Evolutionary conservation across 2,329 filamentous ascomycete species (phyloP), one percentile per base, ranked within the genome.

Genomic region (Talaromyces pinophilus): DNA sequence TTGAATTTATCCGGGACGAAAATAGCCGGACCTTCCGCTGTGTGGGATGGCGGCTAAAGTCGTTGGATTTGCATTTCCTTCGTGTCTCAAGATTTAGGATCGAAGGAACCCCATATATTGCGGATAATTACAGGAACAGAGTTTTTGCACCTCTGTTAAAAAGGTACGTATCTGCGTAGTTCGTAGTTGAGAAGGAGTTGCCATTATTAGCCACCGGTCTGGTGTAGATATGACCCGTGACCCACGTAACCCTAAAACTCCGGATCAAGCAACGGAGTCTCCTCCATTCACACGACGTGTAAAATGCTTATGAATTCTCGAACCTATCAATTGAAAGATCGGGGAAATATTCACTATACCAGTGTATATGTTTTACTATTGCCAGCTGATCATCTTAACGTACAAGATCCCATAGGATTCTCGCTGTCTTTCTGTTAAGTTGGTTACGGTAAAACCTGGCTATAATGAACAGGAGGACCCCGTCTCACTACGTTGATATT

Each of bases 21-120:
- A 57, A 57, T 57, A 57, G 30, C 54, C 54, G 54, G 50, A 3
- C 13, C 28, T 30, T 33, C 50, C 30, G 4, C 17, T 35, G 52
- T 7, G 52, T 55, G 54, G 52, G 52, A 57, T 57, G 11, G 33
- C 54, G 54, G 54, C 54, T 57, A 57, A 57, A 57, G n/a, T 57
- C 33, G n/a, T 25, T 6, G 30, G 30, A 57, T 38, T 35, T 22
- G 52, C 52, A 22, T 11, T 57, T 57, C 17, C 8, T 30, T 55
- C 30, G n/a, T 38, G n/a, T 57, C 40, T 57, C 54, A 15, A 38
- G 5, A n/a, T 35, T 55, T 38, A 10, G 5, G 25, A 52, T 52
- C 48, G 25, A 17, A n/a, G 13, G 25, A 33, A 5, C 5, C 33
- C 7, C 33, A 10, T 35, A 5, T 25, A 15, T 22, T 5, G 33